Evolutionary conservation across 768 basidiomycete species (phyloP).

Genomic region (Rhodotorula taiwanensis): DNA sequence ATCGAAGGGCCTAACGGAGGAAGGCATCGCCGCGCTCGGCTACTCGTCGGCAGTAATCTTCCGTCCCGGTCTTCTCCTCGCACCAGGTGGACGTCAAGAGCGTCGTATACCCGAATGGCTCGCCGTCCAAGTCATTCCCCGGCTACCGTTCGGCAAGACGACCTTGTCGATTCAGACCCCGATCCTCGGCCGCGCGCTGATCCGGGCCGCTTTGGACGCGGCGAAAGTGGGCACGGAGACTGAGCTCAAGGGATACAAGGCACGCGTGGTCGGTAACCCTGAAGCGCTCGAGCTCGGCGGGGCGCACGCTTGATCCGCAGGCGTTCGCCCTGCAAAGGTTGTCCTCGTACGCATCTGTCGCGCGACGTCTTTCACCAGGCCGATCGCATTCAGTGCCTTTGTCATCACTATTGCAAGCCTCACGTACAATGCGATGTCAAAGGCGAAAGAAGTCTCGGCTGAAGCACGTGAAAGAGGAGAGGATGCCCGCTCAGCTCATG

Average conservation of each 20-base stretch:
- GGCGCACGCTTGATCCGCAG: neutral
- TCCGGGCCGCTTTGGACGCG: neutral
- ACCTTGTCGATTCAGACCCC: slow-evolving; percentile 13
- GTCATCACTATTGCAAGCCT: too few relatives aligned
- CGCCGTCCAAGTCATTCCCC: slow-evolving; percentile 44
- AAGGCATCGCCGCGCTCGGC: slow-evolving; percentile 59
- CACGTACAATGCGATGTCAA: too few relatives aligned
- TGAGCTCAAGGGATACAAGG: neutral
- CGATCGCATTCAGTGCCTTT: too few relatives aligned
- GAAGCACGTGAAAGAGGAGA: too few relatives aligned
- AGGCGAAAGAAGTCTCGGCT: too few relatives aligned
- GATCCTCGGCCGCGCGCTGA: slow-evolving; percentile 18
- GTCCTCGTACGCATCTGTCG: too few relatives aligned
- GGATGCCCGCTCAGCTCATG: too few relatives aligned
- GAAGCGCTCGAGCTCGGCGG: slow-evolving; percentile 1
- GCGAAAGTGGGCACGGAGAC: neutral
- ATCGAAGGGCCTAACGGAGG: slow-evolving; percentile 55
- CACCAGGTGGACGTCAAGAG: slow-evolving; percentile 49
- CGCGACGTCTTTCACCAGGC: too few relatives aligned
- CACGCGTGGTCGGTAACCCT: slow-evolving; percentile 5
- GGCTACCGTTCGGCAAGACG: neutral
- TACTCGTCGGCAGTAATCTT: slow-evolving; percentile 67
- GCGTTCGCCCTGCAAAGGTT: too few relatives aligned
- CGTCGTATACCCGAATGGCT: slow-evolving; percentile 49
- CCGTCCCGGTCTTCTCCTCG: slow-evolving; percentile 56